phyloP scores from a whole-genome alignment of 768 basidiomycete genomes.

The Tephrocybe sp. region DNA sequence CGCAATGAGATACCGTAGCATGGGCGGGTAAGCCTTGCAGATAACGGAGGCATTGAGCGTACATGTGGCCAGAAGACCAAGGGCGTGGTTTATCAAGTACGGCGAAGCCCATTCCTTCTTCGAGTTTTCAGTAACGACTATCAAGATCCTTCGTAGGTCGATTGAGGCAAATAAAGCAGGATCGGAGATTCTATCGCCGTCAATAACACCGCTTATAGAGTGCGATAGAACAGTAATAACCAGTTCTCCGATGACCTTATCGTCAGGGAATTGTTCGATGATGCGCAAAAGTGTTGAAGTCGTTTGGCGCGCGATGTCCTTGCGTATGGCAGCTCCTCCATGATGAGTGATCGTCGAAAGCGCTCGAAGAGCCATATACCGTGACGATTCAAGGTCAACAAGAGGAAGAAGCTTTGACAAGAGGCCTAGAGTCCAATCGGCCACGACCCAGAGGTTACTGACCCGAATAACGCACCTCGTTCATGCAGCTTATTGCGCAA shows the following conservation, averaged over 20 bases:
- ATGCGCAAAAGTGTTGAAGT: constrained; percentile 41
- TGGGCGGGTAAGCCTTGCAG: constrained; percentile 41
- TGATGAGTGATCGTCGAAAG: constrained; percentile 63
- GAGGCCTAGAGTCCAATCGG: constrained; percentile 39
- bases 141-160: constrained; percentile 44
- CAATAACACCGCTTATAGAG: constrained; percentile 43
- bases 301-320: constrained; percentile 49
- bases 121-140: constrained; percentile 40
- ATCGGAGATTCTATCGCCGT: constrained; percentile 37
- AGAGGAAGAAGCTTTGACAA: constrained; percentile 58
- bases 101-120: constrained; percentile 41
- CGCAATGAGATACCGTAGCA: constrained; percentile 54
- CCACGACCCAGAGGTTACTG: background rate
- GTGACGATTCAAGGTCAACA: constrained; percentile 44
- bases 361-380: constrained; percentile 54
- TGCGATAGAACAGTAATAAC: constrained; percentile 54
- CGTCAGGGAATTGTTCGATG: constrained; percentile 50
- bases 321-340: constrained; percentile 49
- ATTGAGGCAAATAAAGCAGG: constrained; percentile 38
- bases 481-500: constrained; percentile 59
- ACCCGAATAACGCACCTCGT: constrained; percentile 39
- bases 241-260: constrained; percentile 49
- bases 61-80: constrained; percentile 44
- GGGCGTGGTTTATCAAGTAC: constrained; percentile 51
- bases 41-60: constrained; percentile 45